Conservation (phyloP, 78 protist species). For the Dictyostelium firmibasis region DNA sequence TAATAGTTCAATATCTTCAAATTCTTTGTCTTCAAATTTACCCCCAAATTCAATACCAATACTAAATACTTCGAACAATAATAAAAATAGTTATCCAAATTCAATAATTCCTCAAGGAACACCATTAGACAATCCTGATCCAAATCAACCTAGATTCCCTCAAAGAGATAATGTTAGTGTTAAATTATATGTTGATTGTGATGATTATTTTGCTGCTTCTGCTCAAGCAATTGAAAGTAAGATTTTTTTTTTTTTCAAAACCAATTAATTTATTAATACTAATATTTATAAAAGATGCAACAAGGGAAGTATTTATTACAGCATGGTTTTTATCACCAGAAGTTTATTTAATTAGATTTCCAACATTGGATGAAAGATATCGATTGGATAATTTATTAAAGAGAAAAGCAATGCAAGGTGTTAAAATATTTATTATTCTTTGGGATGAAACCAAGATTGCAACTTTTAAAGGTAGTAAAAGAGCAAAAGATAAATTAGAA, state of each 20-base stretch:
- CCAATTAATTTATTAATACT: background rate
- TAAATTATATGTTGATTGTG: slow-evolving; percentile 75
- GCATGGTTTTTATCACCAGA: slow-evolving; percentile 85
- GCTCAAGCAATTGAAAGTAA: slow-evolving; percentile 72
- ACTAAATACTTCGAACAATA: background rate
- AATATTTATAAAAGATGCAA: too few species aligned
- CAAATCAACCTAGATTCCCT: slow-evolving; percentile 72
- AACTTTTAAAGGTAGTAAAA: slow-evolving; percentile 60
- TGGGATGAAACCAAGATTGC: slow-evolving; percentile 88
- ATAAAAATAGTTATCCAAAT: slow-evolving; percentile 10
- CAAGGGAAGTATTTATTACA: slow-evolving; percentile 53
- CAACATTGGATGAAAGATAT: slow-evolving; percentile 34
- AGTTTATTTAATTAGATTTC: slow-evolving; percentile 68
- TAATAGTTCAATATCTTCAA: background rate
- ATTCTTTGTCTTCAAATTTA: slow-evolving; percentile 6
- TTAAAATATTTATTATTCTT: slow-evolving; percentile 77
- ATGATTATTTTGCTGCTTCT: slow-evolving; percentile 76
- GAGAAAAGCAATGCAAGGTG: slow-evolving; percentile 82
- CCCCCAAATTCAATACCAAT: slow-evolving; percentile 1
- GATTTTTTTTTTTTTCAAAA: background rate
- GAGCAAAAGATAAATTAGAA: slow-evolving; percentile 76
- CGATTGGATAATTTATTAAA: slow-evolving; percentile 66
- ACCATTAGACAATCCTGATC: slow-evolving; percentile 57
- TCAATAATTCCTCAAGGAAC: slow-evolving; percentile 46
- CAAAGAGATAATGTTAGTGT: slow-evolving; percentile 49